A percentile compares a stretch with the other conserved stretches of the same genome.
Conservation (phyloP, 371 early-diverging fungal species). For the Cokeromyces recurvatus region DNA sequence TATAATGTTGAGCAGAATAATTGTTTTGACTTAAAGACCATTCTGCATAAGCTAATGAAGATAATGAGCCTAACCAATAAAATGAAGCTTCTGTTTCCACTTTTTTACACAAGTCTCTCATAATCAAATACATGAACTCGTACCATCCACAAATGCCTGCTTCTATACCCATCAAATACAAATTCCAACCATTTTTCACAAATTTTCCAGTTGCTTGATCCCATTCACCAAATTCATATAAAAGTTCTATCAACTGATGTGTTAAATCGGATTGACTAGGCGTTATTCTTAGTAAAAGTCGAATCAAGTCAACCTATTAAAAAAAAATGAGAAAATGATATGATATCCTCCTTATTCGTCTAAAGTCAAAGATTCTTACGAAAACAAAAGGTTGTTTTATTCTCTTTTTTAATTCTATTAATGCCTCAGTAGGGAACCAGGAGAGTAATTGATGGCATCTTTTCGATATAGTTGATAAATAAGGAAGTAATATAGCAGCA, state of each 20-base stretch:
- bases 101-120: constrained; percentile 17
- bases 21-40: constrained; percentile 6
- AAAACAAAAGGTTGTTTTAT: constrained; percentile 12
- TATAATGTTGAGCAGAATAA: background rate
- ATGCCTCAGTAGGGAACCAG: constrained; percentile 21
- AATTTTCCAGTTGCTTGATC: constrained; percentile 5
- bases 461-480: constrained; percentile 17
- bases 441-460: constrained; percentile 11
- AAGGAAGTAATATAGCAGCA: constrained; percentile 17
- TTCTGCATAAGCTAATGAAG: constrained; percentile 27
- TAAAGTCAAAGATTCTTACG: constrained; percentile 14
- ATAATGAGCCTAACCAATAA: constrained; percentile 29
- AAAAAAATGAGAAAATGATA: background rate
- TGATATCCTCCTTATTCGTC: no score
- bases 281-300: constrained; percentile 22
- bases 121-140: constrained; percentile 24
- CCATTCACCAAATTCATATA: constrained; percentile 28
- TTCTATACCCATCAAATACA: constrained; percentile 32
- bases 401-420: constrained; percentile 12
- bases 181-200: constrained; percentile 23
- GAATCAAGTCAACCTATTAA: constrained; percentile 28
- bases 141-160: constrained; percentile 35
- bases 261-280: constrained; percentile 3
- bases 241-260: background rate
- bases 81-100: constrained; percentile 25